Evolutionary conservation across 148 eudicot genomes (phyloP), one percentile per base, ranked within the genome.

Genomic region (Spergularia marina): DNA sequence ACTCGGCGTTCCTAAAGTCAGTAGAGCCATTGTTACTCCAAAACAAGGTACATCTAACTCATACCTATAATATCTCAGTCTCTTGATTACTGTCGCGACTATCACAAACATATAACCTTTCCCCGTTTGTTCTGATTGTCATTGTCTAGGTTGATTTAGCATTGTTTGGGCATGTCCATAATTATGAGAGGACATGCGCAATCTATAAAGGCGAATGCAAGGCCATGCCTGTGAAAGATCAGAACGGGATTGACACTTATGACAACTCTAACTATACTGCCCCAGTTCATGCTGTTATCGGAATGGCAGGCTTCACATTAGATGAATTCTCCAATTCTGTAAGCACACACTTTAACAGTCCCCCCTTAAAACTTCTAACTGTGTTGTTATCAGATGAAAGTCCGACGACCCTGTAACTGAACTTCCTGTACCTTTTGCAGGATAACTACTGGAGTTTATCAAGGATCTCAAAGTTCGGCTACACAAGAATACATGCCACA

Each of bases 271-370:
- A 89, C 36, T 93, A 90, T 53, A 62, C 57, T n/a, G 98, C 93
- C 51, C 98, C 98, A 2, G 86, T 93, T 83, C 98, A 93, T 4
- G 90, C 85, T 68, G 59, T 93, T 53, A 89, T 93, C 47, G 98
- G 98, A 72, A 93, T 93, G 98, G 98, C 98, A 77, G 98, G 98
- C 44, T 93, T 90, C 80, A 65, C 15, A 39, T 75, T 93, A 79
- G 98, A 93, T 78, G 9, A 58, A 6, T 93, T 87, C 71, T 74
- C 71, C 47, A 7, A 47, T 30, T 11, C 10, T n/a, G 71, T 67
- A 47, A 65, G 51, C 67, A 36, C 47, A 63, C 7, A 30, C 36
- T 30, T 30, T 30, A 30, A 30, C 36, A 30, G 36, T 44, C 49
- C 49, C 10, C 49, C 49, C 49, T 44, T 44, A 44, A 44, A 44